A percentile compares a stretch with the other conserved stretches of the same genome.
Evolutionary conservation across 176 grass and related monocot genomes (phyloP).

Genomic region (Cenchrus americanus): DNA sequence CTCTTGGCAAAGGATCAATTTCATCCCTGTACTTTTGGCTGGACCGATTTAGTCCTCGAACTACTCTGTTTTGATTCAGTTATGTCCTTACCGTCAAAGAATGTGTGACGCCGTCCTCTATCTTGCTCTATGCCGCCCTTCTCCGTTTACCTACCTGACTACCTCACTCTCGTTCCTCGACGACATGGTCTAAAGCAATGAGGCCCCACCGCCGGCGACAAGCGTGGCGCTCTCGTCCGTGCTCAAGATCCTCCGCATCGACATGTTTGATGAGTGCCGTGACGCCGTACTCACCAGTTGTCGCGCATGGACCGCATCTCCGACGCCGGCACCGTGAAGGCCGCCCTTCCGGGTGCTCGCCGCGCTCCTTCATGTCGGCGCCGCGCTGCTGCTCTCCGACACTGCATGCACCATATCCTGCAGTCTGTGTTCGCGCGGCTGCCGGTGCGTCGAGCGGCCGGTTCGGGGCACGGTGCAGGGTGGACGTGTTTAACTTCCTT

Average conservation of each 20-base stretch:
- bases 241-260: slow-evolving; percentile 80
- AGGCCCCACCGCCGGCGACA: slow-evolving; percentile 67
- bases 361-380: slow-evolving; percentile 56
- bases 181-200: slow-evolving; percentile 77
- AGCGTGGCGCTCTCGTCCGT: slow-evolving; percentile 76
- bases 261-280: slow-evolving; percentile 86
- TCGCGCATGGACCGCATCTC: slow-evolving; percentile 67
- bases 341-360: slow-evolving; percentile 81
- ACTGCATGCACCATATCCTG: slow-evolving; percentile 80
- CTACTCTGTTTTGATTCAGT: no score
- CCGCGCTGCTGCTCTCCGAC: slow-evolving; percentile 70
- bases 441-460: slow-evolving; percentile 45
- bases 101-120: no score
- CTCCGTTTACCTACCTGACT: slow-evolving; percentile 73
- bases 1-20: no score
- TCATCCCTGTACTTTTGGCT: no score
- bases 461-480: slow-evolving; percentile 84
- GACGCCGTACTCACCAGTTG: slow-evolving; percentile 69
- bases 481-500: slow-evolving; percentile 83
- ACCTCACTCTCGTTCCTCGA: slow-evolving; percentile 80
- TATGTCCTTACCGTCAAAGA: no score
- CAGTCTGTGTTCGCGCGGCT: slow-evolving; percentile 73
- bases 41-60: no score
- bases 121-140: no score
- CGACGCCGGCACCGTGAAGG: slow-evolving; percentile 70